These are phyloP conservation scores for Samsoniella hepiali DNA, from an alignment of 2,329 filamentous ascomycete genomes.

Conservation along the genomic window DNA sequence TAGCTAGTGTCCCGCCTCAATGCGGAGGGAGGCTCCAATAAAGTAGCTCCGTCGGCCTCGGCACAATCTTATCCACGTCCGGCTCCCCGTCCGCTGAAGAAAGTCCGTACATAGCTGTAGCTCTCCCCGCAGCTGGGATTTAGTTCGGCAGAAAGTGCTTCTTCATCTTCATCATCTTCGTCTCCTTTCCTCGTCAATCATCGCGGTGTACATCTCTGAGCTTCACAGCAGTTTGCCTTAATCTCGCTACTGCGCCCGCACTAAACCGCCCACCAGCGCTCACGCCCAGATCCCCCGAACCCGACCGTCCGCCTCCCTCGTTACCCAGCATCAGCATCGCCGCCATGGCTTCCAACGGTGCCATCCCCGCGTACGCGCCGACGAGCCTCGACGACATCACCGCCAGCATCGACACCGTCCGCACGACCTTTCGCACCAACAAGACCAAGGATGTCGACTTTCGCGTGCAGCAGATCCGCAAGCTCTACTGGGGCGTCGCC, in stretches of 20 bases:
- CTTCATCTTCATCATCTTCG: not conserved
- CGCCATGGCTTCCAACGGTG: constrained; percentile 39
- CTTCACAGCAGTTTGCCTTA: not conserved
- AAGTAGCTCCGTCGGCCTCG: constrained; percentile 12
- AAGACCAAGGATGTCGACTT: constrained; percentile 81
- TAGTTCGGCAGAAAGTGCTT: not conserved
- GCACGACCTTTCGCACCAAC: constrained; percentile 70
- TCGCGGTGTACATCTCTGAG: not conserved
- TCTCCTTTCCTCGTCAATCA: not conserved
- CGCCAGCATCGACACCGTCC: constrained; percentile 55
- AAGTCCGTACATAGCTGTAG: not conserved
- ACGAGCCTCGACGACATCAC: constrained; percentile 68
- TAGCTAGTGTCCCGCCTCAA: not conserved
- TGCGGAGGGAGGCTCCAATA: constrained; percentile 3
- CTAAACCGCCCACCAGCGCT: not conserved
- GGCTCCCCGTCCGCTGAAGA: not conserved
- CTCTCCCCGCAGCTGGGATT: constrained; percentile 4
- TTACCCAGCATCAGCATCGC: not conserved
- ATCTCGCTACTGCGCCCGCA: not conserved
- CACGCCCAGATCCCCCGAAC: not conserved
- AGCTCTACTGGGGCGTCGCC: constrained; percentile 88
- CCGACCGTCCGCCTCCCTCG: not conserved
- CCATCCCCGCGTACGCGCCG: constrained; percentile 49
- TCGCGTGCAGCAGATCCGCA: constrained; percentile 80
- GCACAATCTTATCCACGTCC: constrained; percentile 4